Evolutionary conservation across 208 protist species (phyloP).

Genomic region (Trypanosoma congolense): DNA sequence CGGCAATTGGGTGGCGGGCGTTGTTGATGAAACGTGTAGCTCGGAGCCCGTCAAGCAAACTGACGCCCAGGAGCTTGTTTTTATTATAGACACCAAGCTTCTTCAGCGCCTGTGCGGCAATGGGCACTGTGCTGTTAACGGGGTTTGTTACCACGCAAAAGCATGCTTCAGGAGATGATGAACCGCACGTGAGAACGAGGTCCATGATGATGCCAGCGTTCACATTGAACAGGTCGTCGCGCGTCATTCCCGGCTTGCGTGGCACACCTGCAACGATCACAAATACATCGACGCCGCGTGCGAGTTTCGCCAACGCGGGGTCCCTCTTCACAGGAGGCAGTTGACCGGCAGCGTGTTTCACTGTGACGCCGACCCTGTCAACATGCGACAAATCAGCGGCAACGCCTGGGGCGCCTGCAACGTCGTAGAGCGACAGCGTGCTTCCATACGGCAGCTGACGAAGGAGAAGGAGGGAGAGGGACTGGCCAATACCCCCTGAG

Average conservation of each 20-base stretch:
- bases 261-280: slow-evolving; percentile 94
- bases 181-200: slow-evolving; percentile 80
- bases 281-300: slow-evolving; percentile 87
- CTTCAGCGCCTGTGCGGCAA: slow-evolving; percentile 90
- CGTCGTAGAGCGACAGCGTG: slow-evolving; percentile 91
- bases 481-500: slow-evolving; percentile 85
- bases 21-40: slow-evolving; percentile 91
- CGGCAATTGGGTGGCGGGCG: slow-evolving; percentile 37
- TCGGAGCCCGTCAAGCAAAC: slow-evolving; percentile 90
- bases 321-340: slow-evolving; percentile 56
- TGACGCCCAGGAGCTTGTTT: slow-evolving; percentile 87
- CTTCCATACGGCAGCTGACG: slow-evolving; percentile 64
- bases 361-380: slow-evolving; percentile 59
- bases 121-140: slow-evolving; percentile 95
- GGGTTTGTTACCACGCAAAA: slow-evolving; percentile 95
- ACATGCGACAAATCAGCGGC: slow-evolving; percentile 94
- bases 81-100: slow-evolving; percentile 87
- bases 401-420: slow-evolving; percentile 86
- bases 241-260: slow-evolving; percentile 96
- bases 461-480: slow-evolving; percentile 84
- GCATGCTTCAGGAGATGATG: slow-evolving; percentile 84
- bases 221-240: slow-evolving; percentile 95
- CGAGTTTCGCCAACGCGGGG: slow-evolving; percentile 54
- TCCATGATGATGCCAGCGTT: slow-evolving; percentile 93
- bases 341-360: slow-evolving; percentile 75